A percentile compares a stretch with the other conserved stretches of the same genome.
These are phyloP conservation scores for Yamadazyma phyllophila DNA, from an alignment of 805 yeast genomes.

Conservation along the genomic window DNA sequence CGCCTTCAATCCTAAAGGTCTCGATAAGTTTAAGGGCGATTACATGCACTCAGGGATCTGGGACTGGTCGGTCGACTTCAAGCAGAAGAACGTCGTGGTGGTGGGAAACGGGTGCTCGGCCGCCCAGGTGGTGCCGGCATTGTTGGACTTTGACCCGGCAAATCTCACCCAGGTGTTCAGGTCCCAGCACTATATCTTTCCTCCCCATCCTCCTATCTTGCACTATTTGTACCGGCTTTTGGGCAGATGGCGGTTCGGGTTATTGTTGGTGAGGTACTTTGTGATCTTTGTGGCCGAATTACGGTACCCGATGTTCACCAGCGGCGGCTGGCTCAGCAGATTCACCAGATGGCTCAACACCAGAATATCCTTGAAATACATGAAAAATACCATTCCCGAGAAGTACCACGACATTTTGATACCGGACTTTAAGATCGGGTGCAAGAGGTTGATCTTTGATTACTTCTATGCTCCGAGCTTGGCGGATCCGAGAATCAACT, in stretches of 20 bases:
- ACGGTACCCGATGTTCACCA: slow-evolving; percentile 36
- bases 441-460: slow-evolving; percentile 41
- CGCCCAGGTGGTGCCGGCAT: slow-evolving; percentile 37
- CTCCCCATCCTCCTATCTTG: slow-evolving; percentile 31
- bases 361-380: slow-evolving; percentile 20
- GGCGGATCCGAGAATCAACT: slow-evolving; percentile 28
- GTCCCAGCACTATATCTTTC: slow-evolving; percentile 38
- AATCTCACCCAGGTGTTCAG: slow-evolving; percentile 32
- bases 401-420: slow-evolving; percentile 31
- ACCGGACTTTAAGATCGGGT: slow-evolving; percentile 41
- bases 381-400: slow-evolving; percentile 28
- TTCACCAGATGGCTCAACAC: slow-evolving; percentile 25
- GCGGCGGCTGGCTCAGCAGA: slow-evolving; percentile 25
- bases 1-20: slow-evolving; percentile 28
- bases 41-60: slow-evolving; percentile 43
- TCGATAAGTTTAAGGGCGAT: slow-evolving; percentile 33
- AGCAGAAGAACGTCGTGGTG: slow-evolving; percentile 35
- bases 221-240: slow-evolving; percentile 20
- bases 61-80: slow-evolving; percentile 31
- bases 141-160: slow-evolving; percentile 24
- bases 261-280: slow-evolving; percentile 28
- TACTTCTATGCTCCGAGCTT: slow-evolving; percentile 33
- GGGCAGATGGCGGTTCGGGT: slow-evolving; percentile 27
- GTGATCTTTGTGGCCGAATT: slow-evolving; percentile 29
- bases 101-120: slow-evolving; percentile 46